Evolutionary conservation across 1,284 basidiomycete species (phyloP).

Genomic region (Pseudozyma sp.): DNA sequence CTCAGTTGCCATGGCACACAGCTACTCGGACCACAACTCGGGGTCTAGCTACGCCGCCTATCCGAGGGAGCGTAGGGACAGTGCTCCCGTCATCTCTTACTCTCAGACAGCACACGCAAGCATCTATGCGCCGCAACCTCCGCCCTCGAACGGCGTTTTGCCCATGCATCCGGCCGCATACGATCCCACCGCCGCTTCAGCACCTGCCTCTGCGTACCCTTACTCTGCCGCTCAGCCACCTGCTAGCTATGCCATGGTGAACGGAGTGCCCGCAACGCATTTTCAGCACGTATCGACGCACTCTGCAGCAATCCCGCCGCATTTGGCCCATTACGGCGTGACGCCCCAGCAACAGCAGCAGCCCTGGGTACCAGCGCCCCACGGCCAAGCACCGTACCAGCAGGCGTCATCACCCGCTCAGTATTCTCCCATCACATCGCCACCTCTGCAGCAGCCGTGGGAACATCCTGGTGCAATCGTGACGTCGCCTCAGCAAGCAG

Average conservation of each 20-base stretch:
- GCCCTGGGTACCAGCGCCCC: slow-evolving; percentile 13
- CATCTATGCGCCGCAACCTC: slow-evolving; percentile 16
- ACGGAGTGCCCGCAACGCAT: slow-evolving; percentile 23
- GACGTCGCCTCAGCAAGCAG: slow-evolving; percentile 13
- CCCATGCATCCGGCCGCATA: slow-evolving; percentile 12
- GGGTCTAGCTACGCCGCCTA: slow-evolving; percentile 6
- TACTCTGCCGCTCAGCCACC: slow-evolving; percentile 16
- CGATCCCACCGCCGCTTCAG: slow-evolving; percentile 1
- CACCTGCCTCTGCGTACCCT: not conserved
- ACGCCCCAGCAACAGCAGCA: slow-evolving; percentile 25
- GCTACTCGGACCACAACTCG: slow-evolving; percentile 24
- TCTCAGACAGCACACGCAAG: slow-evolving; percentile 11
- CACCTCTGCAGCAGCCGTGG: slow-evolving; percentile 21
- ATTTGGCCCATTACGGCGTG: slow-evolving; percentile 6
- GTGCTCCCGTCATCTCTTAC: slow-evolving; percentile 24
- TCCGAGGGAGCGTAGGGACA: slow-evolving; percentile 28
- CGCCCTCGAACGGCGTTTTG: not conserved
- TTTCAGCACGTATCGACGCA: slow-evolving; percentile 23
- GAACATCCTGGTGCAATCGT: slow-evolving; percentile 6
- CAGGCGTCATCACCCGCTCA: slow-evolving; percentile 3
- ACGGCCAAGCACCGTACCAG: slow-evolving; percentile 17
- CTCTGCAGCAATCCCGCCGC: not conserved
- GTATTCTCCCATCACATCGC: slow-evolving; percentile 8
- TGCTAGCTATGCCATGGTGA: slow-evolving; percentile 6
- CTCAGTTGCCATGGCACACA: slow-evolving; percentile 31